Evolutionary conservation across 768 basidiomycete genomes (phyloP), one percentile per base, ranked within the genome.

Genomic region (Mycena chlorophos): DNA sequence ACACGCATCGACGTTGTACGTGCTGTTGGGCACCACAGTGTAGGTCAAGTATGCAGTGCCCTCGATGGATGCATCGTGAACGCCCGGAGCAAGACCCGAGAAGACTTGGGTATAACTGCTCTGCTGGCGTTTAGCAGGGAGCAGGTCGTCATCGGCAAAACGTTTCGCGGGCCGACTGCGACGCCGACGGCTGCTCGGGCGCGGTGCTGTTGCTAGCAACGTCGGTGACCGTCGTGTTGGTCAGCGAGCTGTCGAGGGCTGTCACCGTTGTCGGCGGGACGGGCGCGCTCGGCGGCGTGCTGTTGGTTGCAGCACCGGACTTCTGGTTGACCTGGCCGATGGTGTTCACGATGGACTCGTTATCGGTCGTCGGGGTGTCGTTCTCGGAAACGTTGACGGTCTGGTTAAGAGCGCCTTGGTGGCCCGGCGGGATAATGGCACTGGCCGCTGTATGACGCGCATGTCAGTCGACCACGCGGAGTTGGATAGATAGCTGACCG

Each of bases 11-110:
- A 79, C 68, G 61, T 75, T 69, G 63, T 80, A 80, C 2, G 79
- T 81, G 27, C 71, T 57, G 60, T 80, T 80, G 49, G 65, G 58
- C 2, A 81, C 72, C 31, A 79, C 64, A 1, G 75, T 78, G 61
- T 74, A 81, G 12, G 78, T 80, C 26, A 80, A 64, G 58, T 78
- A 79, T 2, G 78, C 76, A 2, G 75, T 79, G 5, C 78, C 78
- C 64, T 79, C 56, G n/a, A 79, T 75, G 6, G 78, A 72, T 8
- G 67, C 77, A 55, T 75, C 76, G 10, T 52, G 66, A 2, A 64
- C 49, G 1, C 65, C 67, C 19, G 65, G 70, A 4, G 73, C 72
- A 4, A 73, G 71, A 2, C 76, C 77, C 3, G 63, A 49, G 60
- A 80, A 80, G 3, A 79, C 72, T 25, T 69, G 57, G 2, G 69